Base-by-base conservation (phyloP, 495 filamentous ascomycete genomes). In the Chlorociboria aeruginascens region DNA sequence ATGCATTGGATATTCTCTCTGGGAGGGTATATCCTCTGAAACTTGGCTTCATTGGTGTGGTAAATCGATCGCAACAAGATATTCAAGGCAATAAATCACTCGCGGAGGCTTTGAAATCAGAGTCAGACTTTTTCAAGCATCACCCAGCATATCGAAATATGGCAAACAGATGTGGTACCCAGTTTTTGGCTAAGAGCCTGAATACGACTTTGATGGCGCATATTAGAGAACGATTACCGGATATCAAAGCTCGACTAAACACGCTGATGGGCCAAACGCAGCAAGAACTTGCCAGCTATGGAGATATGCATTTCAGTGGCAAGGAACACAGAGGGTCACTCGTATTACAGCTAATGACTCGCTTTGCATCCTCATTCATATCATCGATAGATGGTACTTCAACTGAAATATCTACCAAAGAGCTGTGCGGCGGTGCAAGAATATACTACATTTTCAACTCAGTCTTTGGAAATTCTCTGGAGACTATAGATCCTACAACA, bases 391-490 rank as follows among this genome's bases (percentile, higher is more conserved):
- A 99, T 60, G 92, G 92, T 62, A 97, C 92, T 13, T 95, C 89
- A 0, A 93, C 89, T 17, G 93, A 99, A 59, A 97, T 99, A 50
- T 96, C 93, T 7, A 99, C 92, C 7, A 97, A 97, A 63, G 92
- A 99, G 59, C 81, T 99, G 3, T 95, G 92, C 58, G 92, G 92
- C 55, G 92, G 92, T 49, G 92, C 92, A 13, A 78, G 92, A 20
- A 96, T 99, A 51, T 99, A 99, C 66, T 99, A 99, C 65, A 97
- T 99, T 44, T 99, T 99, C 72, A 99, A 99, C 64, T 95, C 90
- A 34, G 93, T 99, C 11, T 99, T 97, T 65, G 93, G 92, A 40
- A 95, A 93, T 65, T 94, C 90, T 8, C 69, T 99, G 20, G 93
- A 97, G 63, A 83, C 87, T 7, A 94, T 99, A 51, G 89, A 97